Evolutionary conservation across 805 yeast genomes (phyloP), one percentile per base, ranked within the genome.

Genomic region (Saturnispora sekii): DNA sequence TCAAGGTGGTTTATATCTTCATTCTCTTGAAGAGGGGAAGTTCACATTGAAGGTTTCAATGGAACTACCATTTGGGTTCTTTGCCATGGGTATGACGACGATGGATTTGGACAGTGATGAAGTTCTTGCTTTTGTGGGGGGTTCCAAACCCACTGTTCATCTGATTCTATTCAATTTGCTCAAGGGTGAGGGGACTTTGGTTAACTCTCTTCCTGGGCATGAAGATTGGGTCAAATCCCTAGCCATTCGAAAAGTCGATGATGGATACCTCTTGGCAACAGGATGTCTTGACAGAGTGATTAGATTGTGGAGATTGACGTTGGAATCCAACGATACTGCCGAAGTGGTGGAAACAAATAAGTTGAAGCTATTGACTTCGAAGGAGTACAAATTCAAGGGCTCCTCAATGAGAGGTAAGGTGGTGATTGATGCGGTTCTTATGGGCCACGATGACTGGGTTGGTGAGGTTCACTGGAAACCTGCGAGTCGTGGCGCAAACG

Each of bases 391-490:
- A 48, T 78, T 87, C 50, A 53, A 57, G 10, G 58, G 70, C 2
- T 60, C 66, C 41, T 76, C 75, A 47, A 38, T 44, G 33, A 38
- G 50, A 30, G 45, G 48, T 30, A 76, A 82, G 4, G 72, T 88
- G 42, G 77, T 77, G 51, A 87, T 89, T 57, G 99, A 94, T 57
- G 96, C 98, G 0, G 74, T 93, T 48, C 77, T 93, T 21, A 81
- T 93, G 83, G 99, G 98, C 7, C 98, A 93, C 63, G 99, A 93
- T 60, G 99, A 93, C 61, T 93, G 98, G 98, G 81, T 94, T 21
- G 77, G 90, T 2, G 78, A 86, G 9, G 67, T 93, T 39, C 68
- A 72, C 45, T 93, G 98, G 97, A 85, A 82, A 57, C 26, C 26
- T 2, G 26, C 4, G 8, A 21, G 18, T 17, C 18, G 18, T 17